Percentiles rank a stretch among this genome's conserved stretches.
phyloP scores from a whole-genome alignment of 176 grass and related monocot species.

The Eragrostis nindensis region DNA sequence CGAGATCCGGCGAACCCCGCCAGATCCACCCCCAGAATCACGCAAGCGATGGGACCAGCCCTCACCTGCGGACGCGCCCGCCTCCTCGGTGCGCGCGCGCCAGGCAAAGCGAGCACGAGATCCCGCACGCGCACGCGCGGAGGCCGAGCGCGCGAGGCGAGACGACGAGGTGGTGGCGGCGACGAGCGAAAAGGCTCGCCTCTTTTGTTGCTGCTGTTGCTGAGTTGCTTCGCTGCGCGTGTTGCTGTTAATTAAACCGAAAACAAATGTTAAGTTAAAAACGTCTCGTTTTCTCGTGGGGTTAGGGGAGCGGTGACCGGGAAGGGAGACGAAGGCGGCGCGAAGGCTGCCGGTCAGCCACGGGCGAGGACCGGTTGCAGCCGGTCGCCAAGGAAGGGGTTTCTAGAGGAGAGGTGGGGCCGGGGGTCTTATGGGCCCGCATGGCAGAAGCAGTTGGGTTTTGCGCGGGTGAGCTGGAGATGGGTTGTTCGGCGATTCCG shows the following conservation, averaged over 20 bases:
- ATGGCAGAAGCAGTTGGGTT: background rate
- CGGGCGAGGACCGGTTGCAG: constrained; percentile 16
- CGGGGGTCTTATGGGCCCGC: background rate
- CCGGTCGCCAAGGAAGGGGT: constrained; percentile 43
- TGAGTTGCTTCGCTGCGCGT: constrained; percentile 47
- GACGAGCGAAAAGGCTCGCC: constrained; percentile 48
- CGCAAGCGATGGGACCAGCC: background rate
- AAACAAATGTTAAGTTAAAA: background rate
- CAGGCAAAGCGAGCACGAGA: constrained; percentile 30
- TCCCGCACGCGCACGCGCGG: constrained; percentile 25
- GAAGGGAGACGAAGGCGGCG: constrained; percentile 28
- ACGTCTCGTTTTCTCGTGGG: background rate
- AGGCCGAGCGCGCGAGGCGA: constrained; percentile 9
- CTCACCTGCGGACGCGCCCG: constrained; percentile 31
- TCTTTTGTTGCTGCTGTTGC: constrained; percentile 41
- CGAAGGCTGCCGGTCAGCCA: constrained; percentile 38
- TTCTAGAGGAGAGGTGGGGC: constrained; percentile 30
- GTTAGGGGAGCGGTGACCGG: constrained; percentile 21
- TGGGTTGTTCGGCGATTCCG: constrained; percentile 1
- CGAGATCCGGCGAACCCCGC: constrained; percentile 44
- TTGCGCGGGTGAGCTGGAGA: constrained; percentile 41
- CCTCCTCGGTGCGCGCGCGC: constrained; percentile 1
- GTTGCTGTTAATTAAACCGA: background rate
- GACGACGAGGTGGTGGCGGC: constrained; percentile 19
- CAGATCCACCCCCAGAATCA: constrained; percentile 38